Percentiles rank a stretch among this genome's conserved stretches.
phyloP scores from a whole-genome alignment of 2,329 filamentous ascomycete genomes.

The Colletotrichum acutatum region DNA sequence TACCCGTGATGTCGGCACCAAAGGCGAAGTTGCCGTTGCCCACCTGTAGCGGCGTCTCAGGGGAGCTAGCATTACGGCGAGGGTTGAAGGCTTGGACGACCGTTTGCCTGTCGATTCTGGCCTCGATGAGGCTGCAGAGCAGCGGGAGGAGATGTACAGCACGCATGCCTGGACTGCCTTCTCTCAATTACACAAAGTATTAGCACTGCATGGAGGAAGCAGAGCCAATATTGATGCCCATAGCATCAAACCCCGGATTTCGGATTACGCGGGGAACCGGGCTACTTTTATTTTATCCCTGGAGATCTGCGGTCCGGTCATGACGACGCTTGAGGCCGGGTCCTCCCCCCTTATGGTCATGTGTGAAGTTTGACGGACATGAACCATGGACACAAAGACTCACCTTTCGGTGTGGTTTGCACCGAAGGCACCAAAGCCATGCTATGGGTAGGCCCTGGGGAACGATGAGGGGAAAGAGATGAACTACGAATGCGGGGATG shows the following conservation, averaged over 20 bases:
- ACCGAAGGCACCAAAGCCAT: conserved; percentile 7
- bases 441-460: not conserved
- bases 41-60: conserved; percentile 62
- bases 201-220: too few species aligned
- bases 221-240: too few species aligned
- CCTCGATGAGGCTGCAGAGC: conserved; percentile 35
- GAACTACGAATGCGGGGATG: conserved; percentile 23
- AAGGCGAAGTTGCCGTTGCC: conserved; percentile 63
- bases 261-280: not conserved
- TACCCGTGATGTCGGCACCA: conserved; percentile 57
- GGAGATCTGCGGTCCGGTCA: conserved; percentile 2
- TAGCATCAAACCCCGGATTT: not conserved
- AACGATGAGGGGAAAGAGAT: conserved; percentile 23
- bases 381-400: too few species aligned
- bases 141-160: conserved; percentile 27
- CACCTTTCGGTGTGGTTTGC: conserved; percentile 18
- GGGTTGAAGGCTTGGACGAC: conserved; percentile 57
- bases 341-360: not conserved
- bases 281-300: not conserved
- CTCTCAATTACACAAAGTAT: not conserved
- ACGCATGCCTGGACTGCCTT: conserved; percentile 10
- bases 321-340: not conserved
- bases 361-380: not conserved
- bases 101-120: conserved; percentile 44
- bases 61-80: conserved; percentile 57